These are phyloP conservation scores for Kluyveromyces siamensis DNA, from an alignment of 805 yeast genomes.

Conservation along the genomic window DNA sequence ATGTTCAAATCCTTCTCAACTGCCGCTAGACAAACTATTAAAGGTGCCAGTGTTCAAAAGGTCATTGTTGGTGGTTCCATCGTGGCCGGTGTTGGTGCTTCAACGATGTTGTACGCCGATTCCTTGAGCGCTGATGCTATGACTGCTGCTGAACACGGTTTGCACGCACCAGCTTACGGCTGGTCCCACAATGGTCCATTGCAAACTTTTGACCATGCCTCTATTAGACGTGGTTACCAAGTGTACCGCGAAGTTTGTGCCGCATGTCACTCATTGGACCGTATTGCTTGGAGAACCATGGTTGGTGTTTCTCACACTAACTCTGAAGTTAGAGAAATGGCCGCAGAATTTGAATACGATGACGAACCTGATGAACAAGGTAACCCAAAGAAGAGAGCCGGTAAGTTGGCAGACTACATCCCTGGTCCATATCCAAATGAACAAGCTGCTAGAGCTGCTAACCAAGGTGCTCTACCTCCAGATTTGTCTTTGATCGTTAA, in stretches of 20 bases:
- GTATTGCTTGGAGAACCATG: conserved; percentile 97
- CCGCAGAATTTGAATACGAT: conserved; percentile 94
- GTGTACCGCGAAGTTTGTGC: conserved; percentile 99
- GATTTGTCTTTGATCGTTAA: conserved; percentile 94
- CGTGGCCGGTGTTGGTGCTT: conserved; percentile 73
- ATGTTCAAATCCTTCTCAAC: conserved; percentile 19
- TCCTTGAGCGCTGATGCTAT: conserved; percentile 84
- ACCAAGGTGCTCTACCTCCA: conserved; percentile 98
- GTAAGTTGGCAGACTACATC: conserved; percentile 91
- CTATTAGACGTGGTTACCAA: conserved; percentile 97
- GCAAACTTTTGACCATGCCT: conserved; percentile 84
- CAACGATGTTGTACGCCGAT: conserved; percentile 75
- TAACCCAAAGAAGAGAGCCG: conserved; percentile 94
- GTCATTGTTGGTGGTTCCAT: conserved; percentile 47
- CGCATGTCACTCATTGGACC: conserved; percentile 93
- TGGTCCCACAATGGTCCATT: conserved; percentile 96
- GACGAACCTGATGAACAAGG: conserved; percentile 99
- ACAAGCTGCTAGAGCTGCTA: conserved; percentile 99
- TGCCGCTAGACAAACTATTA: conserved; percentile 31
- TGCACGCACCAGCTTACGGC: conserved; percentile 85
- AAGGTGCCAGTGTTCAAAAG: conserved; percentile 30
- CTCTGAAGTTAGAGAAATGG: conserved; percentile 83
- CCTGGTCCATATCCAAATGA: conserved; percentile 96
- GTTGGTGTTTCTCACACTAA: conserved; percentile 95
- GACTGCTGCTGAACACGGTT: conserved; percentile 98